phyloP scores from a whole-genome alignment of 257 asterid genomes.

The Solanum chiquidenum region DNA sequence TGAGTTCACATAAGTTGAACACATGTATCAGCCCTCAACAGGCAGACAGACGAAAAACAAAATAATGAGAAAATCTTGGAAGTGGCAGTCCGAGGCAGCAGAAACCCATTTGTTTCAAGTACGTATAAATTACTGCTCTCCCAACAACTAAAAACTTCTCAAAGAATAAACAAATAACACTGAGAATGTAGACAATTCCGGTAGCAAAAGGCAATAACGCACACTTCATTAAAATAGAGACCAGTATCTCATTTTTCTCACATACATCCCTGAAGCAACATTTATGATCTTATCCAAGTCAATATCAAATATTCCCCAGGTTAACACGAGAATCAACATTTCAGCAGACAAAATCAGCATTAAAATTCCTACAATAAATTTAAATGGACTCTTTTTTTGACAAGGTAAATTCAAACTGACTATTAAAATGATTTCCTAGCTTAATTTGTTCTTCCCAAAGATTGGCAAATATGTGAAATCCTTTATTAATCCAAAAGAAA shows the following conservation, averaged over 20 bases:
- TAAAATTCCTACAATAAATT: not conserved
- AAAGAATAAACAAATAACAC: not conserved
- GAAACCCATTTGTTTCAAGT: not conserved
- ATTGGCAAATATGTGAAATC: not conserved
- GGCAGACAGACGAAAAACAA: not conserved
- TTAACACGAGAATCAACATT: not conserved
- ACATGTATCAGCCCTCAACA: not conserved
- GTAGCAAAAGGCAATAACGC: not conserved
- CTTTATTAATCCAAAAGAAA: not conserved
- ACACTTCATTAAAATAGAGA: not conserved
- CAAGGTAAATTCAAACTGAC: not conserved
- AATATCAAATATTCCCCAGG: not conserved
- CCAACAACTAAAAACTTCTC: not conserved
- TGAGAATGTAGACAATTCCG: not conserved
- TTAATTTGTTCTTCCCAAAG: not conserved
- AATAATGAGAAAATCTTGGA: not conserved
- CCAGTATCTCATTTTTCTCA: not conserved
- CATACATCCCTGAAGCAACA: not conserved
- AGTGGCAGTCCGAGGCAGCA: not conserved
- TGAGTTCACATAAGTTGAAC: not conserved
- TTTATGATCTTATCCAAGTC: not conserved
- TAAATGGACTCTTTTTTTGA: not conserved
- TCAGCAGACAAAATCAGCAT: not conserved
- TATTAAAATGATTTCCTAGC: not conserved
- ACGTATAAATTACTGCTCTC: not conserved